A percentile compares a stretch with the other conserved stretches of the same genome.
Conservation (phyloP, 768 basidiomycete genomes). For the Xanthoconium purpureum region DNA sequence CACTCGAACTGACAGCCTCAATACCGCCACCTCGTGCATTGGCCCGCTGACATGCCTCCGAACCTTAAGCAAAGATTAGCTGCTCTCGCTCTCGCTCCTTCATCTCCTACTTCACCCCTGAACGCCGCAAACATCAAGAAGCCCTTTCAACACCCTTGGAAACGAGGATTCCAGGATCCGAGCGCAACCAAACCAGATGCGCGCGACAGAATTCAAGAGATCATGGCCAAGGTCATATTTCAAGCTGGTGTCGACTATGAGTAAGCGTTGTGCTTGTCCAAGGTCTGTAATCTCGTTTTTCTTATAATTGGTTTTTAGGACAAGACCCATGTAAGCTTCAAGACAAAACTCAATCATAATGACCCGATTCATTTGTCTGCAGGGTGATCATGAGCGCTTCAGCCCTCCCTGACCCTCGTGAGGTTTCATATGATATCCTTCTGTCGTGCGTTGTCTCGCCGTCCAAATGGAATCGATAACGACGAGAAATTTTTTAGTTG, state of each 20-base stretch:
- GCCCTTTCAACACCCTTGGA: slow-evolving; percentile 57
- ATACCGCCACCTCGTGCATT: background rate
- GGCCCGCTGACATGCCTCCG: slow-evolving; percentile 26
- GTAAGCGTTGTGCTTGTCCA: slow-evolving; percentile 43
- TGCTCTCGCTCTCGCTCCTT: slow-evolving; percentile 54
- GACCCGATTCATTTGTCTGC: slow-evolving; percentile 8
- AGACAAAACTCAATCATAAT: background rate
- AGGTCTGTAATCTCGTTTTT: slow-evolving; percentile 6
- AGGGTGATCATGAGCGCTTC: slow-evolving; percentile 85
- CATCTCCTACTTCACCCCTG: slow-evolving; percentile 43
- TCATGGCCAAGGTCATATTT: slow-evolving; percentile 72
- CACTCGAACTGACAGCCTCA: background rate
- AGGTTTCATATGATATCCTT: slow-evolving; percentile 74
- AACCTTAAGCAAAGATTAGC: slow-evolving; percentile 67
- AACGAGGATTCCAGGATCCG: slow-evolving; percentile 32
- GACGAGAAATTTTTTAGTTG: slow-evolving; percentile 42
- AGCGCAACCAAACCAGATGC: slow-evolving; percentile 27
- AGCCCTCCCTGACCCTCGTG: slow-evolving; percentile 74
- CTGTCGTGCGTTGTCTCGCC: slow-evolving; percentile 52
- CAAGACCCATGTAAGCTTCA: slow-evolving; percentile 74
- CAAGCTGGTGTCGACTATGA: slow-evolving; percentile 90
- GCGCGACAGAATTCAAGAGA: slow-evolving; percentile 53
- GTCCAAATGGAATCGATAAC: slow-evolving; percentile 3
- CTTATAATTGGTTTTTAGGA: slow-evolving; percentile 44
- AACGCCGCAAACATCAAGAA: slow-evolving; percentile 25